A percentile compares a stretch with the other conserved stretches of the same genome.
phyloP scores from a whole-genome alignment of 805 yeast genomes.

The Cyberlindnera suaveolens region DNA sequence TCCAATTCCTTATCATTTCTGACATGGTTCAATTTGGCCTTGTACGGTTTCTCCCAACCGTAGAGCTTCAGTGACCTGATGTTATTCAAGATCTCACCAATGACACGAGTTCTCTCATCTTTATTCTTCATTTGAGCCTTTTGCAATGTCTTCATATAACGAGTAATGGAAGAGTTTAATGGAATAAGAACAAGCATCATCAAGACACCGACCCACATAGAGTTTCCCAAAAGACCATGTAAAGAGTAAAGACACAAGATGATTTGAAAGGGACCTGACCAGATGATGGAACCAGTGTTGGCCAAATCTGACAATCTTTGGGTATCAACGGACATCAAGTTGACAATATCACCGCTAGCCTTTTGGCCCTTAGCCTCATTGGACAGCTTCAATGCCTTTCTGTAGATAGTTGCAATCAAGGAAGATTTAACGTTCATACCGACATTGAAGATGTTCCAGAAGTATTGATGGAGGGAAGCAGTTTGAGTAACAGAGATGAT shows the following conservation, averaged over 20 bases:
- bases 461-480: conserved; percentile 70
- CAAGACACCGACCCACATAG: conserved; percentile 95
- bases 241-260: conserved; percentile 67
- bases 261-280: conserved; percentile 94
- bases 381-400: conserved; percentile 62
- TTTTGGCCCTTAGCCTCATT: conserved; percentile 65
- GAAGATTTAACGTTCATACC: conserved; percentile 75
- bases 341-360: conserved; percentile 89
- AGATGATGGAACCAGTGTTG: conserved; percentile 69
- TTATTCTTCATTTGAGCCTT: conserved; percentile 83
- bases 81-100: conserved; percentile 83
- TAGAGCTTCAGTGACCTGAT: conserved; percentile 89
- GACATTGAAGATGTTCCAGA: conserved; percentile 63
- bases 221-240: conserved; percentile 66
- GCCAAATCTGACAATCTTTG: conserved; percentile 81
- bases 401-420: conserved; percentile 58
- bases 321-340: conserved; percentile 89
- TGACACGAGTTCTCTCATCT: conserved; percentile 86
- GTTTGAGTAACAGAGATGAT: conserved; percentile 72
- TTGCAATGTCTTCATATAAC: conserved; percentile 64
- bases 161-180: conserved; percentile 63
- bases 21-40: conserved; percentile 64
- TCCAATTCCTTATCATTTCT: conserved; percentile 83
- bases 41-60: conserved; percentile 92
- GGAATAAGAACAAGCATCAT: conserved; percentile 78